phyloP scores from a whole-genome alignment of 2,329 filamentous ascomycete genomes.

The Curvularia spicifera region DNA sequence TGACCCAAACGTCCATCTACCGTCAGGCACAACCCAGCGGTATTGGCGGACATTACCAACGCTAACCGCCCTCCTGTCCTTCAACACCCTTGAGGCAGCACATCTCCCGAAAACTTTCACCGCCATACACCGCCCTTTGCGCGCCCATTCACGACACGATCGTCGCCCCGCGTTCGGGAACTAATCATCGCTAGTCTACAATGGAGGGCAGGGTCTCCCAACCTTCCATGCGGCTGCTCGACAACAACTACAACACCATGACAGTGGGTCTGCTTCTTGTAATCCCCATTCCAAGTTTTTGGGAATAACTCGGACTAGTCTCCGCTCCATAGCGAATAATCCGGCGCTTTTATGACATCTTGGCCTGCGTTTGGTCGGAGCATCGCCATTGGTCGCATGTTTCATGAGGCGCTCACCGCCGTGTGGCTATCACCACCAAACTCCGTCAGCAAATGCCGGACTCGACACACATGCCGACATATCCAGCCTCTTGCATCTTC shows the following conservation, averaged over 20 bases:
- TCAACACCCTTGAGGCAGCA: slow-evolving; percentile 3
- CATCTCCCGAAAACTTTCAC: slow-evolving; percentile 22
- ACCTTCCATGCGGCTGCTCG: slow-evolving; percentile 4
- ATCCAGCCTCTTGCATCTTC: background rate
- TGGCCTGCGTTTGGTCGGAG: background rate
- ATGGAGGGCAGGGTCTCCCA: slow-evolving; percentile 15
- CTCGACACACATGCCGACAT: slow-evolving; percentile 8
- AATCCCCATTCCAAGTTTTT: slow-evolving; percentile 12
- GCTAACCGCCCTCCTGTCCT: slow-evolving; percentile 1
- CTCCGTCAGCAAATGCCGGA: slow-evolving; percentile 5
- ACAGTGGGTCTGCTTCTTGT: slow-evolving; percentile 9
- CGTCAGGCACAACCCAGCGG: slow-evolving; percentile 6
- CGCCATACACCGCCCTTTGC: slow-evolving; percentile 30
- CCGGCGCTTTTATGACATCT: slow-evolving; percentile 10
- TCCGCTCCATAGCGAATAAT: background rate
- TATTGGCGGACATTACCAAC: background rate
- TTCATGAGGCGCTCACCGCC: slow-evolving; percentile 22
- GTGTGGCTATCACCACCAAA: slow-evolving; percentile 6
- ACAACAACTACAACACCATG: slow-evolving; percentile 8
- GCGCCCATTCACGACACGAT: slow-evolving; percentile 11
- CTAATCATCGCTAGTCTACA: slow-evolving; percentile 16
- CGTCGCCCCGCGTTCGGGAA: slow-evolving; percentile 16
- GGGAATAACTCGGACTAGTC: slow-evolving; percentile 8
- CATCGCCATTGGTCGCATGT: slow-evolving; percentile 8
- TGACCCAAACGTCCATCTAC: slow-evolving; percentile 2